These are phyloP conservation scores for Ophiostoma quercus DNA, from an alignment of 2,329 filamentous ascomycete genomes.

Conservation along the genomic window DNA sequence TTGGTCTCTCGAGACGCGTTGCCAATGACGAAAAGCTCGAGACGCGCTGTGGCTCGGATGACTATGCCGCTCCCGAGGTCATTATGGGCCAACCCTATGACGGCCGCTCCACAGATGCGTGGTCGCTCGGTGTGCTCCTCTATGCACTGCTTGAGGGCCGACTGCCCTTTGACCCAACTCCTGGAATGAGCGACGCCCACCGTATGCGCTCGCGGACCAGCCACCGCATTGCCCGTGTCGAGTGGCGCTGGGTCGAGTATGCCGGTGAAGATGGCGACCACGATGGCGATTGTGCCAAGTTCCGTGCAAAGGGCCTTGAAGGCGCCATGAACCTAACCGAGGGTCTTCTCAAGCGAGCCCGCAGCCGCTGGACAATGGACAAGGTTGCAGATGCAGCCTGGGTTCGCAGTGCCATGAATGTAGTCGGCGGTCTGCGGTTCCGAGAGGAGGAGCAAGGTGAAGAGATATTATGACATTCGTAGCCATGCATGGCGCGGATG, in stretches of 20 bases:
- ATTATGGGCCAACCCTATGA: conserved; percentile 94
- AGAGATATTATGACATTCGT: conserved; percentile 39
- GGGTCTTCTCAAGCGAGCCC: conserved; percentile 73
- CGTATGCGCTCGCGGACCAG: conserved; percentile 76
- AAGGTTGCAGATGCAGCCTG: conserved; percentile 69
- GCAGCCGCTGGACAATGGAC: conserved; percentile 69
- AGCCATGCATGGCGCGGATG: neutral
- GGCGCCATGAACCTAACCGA: conserved; percentile 80
- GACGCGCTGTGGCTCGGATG: conserved; percentile 90
- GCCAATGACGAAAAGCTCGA: conserved; percentile 82
- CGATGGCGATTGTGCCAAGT: conserved; percentile 57
- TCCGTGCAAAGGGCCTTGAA: conserved; percentile 59
- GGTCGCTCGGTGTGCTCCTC: conserved; percentile 88
- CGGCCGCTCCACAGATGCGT: conserved; percentile 84
- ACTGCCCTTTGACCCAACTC: conserved; percentile 85
- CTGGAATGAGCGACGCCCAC: conserved; percentile 69
- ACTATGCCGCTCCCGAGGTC: conserved; percentile 95
- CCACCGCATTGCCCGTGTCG: conserved; percentile 89
- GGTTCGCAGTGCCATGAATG: conserved; percentile 67
- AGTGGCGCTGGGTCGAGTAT: conserved; percentile 91
- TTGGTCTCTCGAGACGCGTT: conserved; percentile 82
- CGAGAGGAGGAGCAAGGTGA: conserved; percentile 55
- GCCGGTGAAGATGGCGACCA: conserved; percentile 82
- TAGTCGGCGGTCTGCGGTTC: conserved; percentile 58
- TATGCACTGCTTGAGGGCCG: conserved; percentile 93